phyloP scores from a whole-genome alignment of 306 rosid species.

The Cucurbita moschata region DNA sequence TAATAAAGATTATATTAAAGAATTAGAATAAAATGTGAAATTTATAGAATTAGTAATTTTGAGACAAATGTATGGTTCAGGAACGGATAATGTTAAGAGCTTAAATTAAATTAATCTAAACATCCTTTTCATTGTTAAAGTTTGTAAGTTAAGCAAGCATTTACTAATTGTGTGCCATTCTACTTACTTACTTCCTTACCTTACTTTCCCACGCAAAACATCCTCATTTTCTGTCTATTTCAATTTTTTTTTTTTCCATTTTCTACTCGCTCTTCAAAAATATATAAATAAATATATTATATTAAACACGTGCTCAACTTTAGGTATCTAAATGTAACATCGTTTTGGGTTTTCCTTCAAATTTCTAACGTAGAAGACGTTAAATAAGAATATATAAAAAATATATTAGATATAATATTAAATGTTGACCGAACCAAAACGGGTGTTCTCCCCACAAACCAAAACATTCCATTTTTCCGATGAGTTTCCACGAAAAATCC shows the following conservation, averaged over 20 bases:
- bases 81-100: neutral
- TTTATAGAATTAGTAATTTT: neutral
- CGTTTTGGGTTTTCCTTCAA: too few species aligned
- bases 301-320: too few species aligned
- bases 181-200: neutral
- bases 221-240: neutral
- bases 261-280: neutral
- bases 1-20: neutral
- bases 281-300: too few species aligned
- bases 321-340: too few species aligned
- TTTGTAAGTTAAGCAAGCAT: neutral
- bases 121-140: neutral
- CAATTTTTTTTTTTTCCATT: neutral
- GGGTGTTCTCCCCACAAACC: neutral
- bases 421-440: neutral
- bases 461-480: neutral
- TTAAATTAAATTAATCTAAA: neutral
- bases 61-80: neutral
- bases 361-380: too few species aligned
- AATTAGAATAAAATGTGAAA: neutral
- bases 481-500: neutral
- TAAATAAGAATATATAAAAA: too few species aligned
- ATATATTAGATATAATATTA: too few species aligned
- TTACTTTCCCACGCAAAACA: neutral
- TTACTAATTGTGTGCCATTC: neutral